These are phyloP conservation scores for Platismatia glauca DNA, from an alignment of 495 filamentous ascomycete species.

Conservation along the genomic window DNA sequence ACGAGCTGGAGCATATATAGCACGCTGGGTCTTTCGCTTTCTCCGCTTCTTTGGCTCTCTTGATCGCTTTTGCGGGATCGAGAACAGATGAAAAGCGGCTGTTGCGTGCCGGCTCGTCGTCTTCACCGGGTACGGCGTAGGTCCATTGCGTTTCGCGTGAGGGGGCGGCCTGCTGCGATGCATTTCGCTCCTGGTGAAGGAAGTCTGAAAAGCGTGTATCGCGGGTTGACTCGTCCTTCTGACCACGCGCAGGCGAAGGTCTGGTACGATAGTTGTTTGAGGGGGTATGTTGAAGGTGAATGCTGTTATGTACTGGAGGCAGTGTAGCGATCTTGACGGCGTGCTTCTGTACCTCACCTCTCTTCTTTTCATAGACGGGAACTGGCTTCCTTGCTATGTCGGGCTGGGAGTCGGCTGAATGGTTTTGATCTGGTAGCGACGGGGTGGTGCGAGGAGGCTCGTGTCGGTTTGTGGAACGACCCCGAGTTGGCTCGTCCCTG, in stretches of 20 bases:
- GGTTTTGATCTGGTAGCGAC: neutral
- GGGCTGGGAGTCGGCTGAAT: neutral
- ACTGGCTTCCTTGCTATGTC: constrained; percentile 2
- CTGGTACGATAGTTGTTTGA: neutral
- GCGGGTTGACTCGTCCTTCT: constrained; percentile 1
- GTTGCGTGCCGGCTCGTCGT: neutral
- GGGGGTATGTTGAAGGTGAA: constrained; percentile 1
- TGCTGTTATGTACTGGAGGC: constrained; percentile 7
- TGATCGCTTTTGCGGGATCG: neutral
- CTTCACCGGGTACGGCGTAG: neutral
- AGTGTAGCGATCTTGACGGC: constrained; percentile 10
- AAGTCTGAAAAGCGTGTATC: constrained; percentile 8
- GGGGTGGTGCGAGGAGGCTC: neutral
- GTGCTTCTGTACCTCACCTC: constrained; percentile 8
- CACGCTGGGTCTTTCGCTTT: neutral
- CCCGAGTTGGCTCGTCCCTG: neutral
- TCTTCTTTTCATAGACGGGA: constrained; percentile 4
- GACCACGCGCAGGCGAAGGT: neutral
- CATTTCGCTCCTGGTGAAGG: neutral
- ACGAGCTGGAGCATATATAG: neutral
- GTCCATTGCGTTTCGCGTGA: neutral
- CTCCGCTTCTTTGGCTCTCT: neutral
- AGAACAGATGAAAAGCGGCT: neutral
- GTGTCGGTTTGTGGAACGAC: neutral
- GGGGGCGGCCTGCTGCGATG: neutral